Evolutionary conservation across 805 yeast genomes (phyloP).

Genomic region (Cyberlindnera americana): DNA sequence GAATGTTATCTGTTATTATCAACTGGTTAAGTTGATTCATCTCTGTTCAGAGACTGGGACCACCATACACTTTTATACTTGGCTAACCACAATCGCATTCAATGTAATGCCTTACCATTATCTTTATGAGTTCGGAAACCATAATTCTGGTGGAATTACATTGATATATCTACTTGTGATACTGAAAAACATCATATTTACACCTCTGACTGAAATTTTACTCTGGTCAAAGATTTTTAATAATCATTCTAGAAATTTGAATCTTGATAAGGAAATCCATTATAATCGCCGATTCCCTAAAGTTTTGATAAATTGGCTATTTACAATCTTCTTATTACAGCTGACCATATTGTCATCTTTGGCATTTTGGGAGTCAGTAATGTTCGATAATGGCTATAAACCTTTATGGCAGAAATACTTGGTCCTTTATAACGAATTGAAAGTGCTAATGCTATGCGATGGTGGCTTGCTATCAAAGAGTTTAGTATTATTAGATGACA

Average conservation of each 20-base stretch:
- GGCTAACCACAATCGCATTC: neutral
- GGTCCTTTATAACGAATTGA: neutral
- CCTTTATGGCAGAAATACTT: neutral
- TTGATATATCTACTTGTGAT: neutral
- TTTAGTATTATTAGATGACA: neutral
- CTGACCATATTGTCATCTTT: neutral
- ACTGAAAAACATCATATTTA: neutral
- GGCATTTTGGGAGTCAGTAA: slow-evolving; percentile 3
- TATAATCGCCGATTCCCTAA: slow-evolving; percentile 1
- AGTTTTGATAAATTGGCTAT: neutral
- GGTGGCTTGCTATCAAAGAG: neutral
- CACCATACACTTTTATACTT: neutral
- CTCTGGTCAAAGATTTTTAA: neutral
- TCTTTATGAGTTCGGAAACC: neutral
- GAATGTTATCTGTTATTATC: neutral
- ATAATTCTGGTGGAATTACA: neutral
- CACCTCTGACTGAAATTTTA: neutral
- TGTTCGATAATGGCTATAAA: slow-evolving; percentile 4
- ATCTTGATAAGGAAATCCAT: too few species aligned
- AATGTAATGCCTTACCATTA: neutral
- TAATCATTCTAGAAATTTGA: too few species aligned
- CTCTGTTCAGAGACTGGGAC: neutral
- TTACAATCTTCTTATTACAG: neutral
- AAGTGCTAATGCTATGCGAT: neutral
- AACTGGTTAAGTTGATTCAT: neutral